Conservation (phyloP, 352 stramenopile genomes). For the Phytophthora kernoviae region DNA sequence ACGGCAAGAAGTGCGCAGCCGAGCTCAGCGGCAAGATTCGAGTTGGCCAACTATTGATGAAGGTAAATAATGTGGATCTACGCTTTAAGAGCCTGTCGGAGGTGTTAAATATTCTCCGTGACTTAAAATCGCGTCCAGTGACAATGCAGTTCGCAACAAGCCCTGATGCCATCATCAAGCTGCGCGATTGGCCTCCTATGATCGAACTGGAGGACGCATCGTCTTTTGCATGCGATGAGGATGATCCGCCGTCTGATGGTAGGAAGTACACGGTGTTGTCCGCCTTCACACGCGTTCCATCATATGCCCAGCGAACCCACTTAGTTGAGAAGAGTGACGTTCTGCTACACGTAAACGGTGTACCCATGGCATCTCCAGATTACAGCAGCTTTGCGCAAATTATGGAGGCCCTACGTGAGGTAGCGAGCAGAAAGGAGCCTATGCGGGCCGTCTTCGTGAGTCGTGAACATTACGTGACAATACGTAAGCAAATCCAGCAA, state of each 20-base stretch:
- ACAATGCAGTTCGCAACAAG: slow-evolving; percentile 79
- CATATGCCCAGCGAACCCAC: slow-evolving; percentile 72
- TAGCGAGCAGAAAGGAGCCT: slow-evolving; percentile 55
- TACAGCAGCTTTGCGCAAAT: slow-evolving; percentile 59
- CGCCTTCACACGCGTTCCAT: slow-evolving; percentile 72
- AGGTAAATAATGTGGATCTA: slow-evolving; percentile 73
- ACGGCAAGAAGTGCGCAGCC: slow-evolving; percentile 59
- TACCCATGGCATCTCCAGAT: slow-evolving; percentile 49
- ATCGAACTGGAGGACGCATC: slow-evolving; percentile 68
- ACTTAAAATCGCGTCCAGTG: slow-evolving; percentile 61
- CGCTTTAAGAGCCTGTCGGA: slow-evolving; percentile 68
- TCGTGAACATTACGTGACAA: slow-evolving; percentile 56
- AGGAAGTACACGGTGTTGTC: slow-evolving; percentile 73
- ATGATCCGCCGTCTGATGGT: slow-evolving; percentile 40
- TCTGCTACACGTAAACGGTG: slow-evolving; percentile 65
- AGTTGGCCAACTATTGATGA: slow-evolving; percentile 62
- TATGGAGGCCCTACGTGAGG: slow-evolving; percentile 57
- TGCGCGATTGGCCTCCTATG: slow-evolving; percentile 85
- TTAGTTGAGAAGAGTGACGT: slow-evolving; percentile 70
- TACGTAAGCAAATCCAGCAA: slow-evolving; percentile 32
- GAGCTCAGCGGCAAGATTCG: slow-evolving; percentile 80
- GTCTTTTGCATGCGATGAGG: slow-evolving; percentile 53
- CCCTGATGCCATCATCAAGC: slow-evolving; percentile 76
- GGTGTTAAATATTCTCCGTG: slow-evolving; percentile 61
- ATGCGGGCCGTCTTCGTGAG: slow-evolving; percentile 65